Evolutionary conservation across 768 basidiomycete genomes (phyloP).

Genomic region (Panaeolus papilionaceus): DNA sequence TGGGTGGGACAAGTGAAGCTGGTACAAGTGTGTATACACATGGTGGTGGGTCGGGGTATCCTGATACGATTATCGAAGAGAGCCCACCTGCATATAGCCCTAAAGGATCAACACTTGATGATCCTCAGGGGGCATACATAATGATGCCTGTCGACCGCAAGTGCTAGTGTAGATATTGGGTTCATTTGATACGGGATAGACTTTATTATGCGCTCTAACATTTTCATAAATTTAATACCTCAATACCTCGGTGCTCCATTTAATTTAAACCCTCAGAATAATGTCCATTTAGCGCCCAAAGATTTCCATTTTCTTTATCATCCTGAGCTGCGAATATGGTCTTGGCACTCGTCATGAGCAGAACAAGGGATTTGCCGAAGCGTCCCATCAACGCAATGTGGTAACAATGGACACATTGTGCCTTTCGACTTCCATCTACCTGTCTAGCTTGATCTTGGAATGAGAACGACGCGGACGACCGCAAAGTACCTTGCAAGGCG

Average conservation of each 20-base stretch:
- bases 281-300: too few species aligned
- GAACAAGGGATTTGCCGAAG: constrained; percentile 2
- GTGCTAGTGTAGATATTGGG: too few species aligned
- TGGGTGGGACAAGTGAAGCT: background rate
- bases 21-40: background rate
- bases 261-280: too few species aligned
- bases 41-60: background rate
- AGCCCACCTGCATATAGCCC: background rate
- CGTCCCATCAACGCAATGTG: background rate
- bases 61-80: background rate
- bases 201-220: too few species aligned
- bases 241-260: too few species aligned
- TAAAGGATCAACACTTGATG: background rate
- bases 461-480: constrained; percentile 5
- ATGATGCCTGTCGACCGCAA: too few species aligned
- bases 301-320: background rate
- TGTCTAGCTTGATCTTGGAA: background rate
- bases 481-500: background rate
- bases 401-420: background rate
- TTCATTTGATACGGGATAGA: too few species aligned
- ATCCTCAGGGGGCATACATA: too few species aligned
- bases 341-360: background rate
- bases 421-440: background rate
- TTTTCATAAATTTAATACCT: too few species aligned
- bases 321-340: background rate